Percentiles rank a stretch among this genome's conserved stretches.
Evolutionary conservation across 441 rosid genomes (phyloP).

Genomic region (Codiaeum variegatum): DNA sequence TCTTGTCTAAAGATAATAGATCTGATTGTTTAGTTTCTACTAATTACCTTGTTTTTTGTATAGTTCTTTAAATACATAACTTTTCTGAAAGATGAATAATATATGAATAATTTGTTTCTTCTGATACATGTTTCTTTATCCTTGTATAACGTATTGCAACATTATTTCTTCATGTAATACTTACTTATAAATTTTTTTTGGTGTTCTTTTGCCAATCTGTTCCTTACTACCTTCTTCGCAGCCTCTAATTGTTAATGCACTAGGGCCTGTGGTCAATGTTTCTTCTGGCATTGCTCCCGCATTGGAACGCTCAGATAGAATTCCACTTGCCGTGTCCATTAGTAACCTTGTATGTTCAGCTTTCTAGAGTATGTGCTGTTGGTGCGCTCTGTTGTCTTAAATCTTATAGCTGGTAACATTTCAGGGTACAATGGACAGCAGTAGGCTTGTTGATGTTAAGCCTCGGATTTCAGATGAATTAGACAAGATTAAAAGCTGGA

Average conservation of each 20-base stretch:
- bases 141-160: background rate
- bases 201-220: slow-evolving; percentile 15
- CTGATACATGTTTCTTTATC: background rate
- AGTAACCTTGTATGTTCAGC: slow-evolving; percentile 34
- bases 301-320: slow-evolving; percentile 44
- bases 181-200: background rate
- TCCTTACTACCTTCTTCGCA: slow-evolving; percentile 17
- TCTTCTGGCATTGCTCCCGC: slow-evolving; percentile 36
- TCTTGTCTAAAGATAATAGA: background rate
- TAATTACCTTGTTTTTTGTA: background rate
- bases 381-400: slow-evolving; percentile 12
- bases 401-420: slow-evolving; percentile 18
- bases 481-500: slow-evolving; percentile 45
- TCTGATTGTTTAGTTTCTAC: background rate
- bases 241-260: slow-evolving; percentile 46
- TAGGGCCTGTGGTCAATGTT: slow-evolving; percentile 38
- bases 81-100: background rate
- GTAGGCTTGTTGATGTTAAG: slow-evolving; percentile 48
- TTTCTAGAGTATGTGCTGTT: slow-evolving; percentile 14
- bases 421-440: slow-evolving; percentile 42
- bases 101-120: background rate
- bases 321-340: slow-evolving; percentile 37
- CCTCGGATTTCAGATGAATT: slow-evolving; percentile 40
- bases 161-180: background rate
- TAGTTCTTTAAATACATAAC: background rate